Evolutionary conservation across 1,139 yeast species (phyloP), one percentile per base, ranked within the genome.

Genomic region (Pichia cactophila): DNA sequence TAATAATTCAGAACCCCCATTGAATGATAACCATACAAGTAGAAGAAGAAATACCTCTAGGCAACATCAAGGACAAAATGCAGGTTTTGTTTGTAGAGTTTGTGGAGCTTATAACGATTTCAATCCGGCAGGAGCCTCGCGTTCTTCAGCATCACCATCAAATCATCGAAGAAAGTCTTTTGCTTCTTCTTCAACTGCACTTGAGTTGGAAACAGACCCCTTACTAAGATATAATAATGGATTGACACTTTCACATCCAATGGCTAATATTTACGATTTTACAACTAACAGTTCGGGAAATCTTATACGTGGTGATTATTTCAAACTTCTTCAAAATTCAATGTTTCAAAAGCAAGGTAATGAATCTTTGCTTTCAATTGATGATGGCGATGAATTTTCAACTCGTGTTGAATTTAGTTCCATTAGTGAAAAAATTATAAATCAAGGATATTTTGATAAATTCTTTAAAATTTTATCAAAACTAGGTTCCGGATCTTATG

Each of bases 401-500:
- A 37, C 35, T 9, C 41, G 37, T 42, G 7, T 23, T 9, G 33
- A 45, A 12, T 41, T 33, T 16, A 17, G 26, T 26, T 33, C 43
- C 16, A 60, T 73, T 3, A 78, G 78, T 0, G 61, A 61, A 26
- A 70, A 69, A 20, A 61, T 73, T 5, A 84, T 86, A 60, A 81
- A 83, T 44, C 90, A 83, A 53, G 92, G 92, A 3, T 86, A 86
- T 62, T 85, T 83, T 58, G 69, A 73, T 35, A 75, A 83, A 49
- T 88, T 88, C 61, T 88, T 88, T 66, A 72, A 70, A 38, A 69
- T 72, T 20, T 62, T 73, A 39, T 65, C 69, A 2, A 62, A 73
- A 2, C 67, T 88, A 31, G 96, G 96, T 0, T 74, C 83, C 39
- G 97, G 96, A 0, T 86, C 95, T 9, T 78, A 87, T 54, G 95